Percentiles rank a stretch among this genome's conserved stretches.
These are phyloP conservation scores for Diversispora eburnea DNA, from an alignment of 192 early-diverging fungal species.

Conservation along the genomic window DNA sequence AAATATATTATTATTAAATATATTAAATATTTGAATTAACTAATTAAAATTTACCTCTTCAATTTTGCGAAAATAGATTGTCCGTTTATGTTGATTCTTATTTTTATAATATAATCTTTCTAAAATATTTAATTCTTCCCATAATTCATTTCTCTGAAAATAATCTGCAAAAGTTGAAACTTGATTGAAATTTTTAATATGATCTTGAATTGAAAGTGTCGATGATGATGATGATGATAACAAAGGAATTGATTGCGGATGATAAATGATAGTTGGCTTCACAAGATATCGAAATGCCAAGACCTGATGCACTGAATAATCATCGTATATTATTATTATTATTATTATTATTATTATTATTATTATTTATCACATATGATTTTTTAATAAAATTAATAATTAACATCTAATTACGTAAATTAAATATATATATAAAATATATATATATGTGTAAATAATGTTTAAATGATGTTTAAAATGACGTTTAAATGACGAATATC, in stretches of 20 bases:
- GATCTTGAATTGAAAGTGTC: neutral
- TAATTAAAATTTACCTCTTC: slow-evolving; percentile 32
- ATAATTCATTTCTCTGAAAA: slow-evolving; percentile 40
- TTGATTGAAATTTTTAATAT: slow-evolving; percentile 15
- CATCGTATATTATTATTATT: neutral
- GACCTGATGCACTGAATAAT: neutral
- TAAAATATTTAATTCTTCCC: slow-evolving; percentile 40
- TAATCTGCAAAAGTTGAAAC: neutral
- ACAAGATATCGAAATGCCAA: neutral
- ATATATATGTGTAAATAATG: no score
- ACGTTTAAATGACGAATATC: no score
- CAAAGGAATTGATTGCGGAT: neutral
- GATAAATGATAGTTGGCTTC: neutral
- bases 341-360: neutral
- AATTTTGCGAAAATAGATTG: slow-evolving; percentile 42
- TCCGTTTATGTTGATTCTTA: slow-evolving; percentile 42
- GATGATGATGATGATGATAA: neutral
- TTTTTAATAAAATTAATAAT: no score
- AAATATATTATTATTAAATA: neutral
- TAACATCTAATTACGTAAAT: no score
- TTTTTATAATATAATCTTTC: slow-evolving; percentile 49
- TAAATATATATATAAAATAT: no score
- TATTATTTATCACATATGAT: neutral
- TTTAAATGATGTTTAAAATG: no score
- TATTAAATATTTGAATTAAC: neutral